These are phyloP conservation scores for Fusarium redolens DNA, from an alignment of 2,329 filamentous ascomycete genomes.

Conservation along the genomic window DNA sequence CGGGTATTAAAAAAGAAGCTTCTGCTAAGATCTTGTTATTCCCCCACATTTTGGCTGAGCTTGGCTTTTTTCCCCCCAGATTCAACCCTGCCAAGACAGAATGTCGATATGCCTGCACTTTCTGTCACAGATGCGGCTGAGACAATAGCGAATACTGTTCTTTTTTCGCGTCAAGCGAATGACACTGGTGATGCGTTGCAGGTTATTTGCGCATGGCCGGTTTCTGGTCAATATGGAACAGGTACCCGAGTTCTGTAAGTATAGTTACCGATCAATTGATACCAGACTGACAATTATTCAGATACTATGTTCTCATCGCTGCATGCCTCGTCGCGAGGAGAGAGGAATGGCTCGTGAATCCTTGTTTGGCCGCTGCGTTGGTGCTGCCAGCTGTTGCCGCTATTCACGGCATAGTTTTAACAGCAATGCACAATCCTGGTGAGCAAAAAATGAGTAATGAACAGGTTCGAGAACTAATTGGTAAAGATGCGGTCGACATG, in stretches of 20 bases:
- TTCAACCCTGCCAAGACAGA: background rate
- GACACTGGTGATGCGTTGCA: slow-evolving; percentile 41
- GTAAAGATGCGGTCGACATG: slow-evolving; percentile 71
- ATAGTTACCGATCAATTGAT: accelerated
- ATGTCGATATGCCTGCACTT: slow-evolving; percentile 23
- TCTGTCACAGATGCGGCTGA: background rate
- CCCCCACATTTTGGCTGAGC: slow-evolving; percentile 3
- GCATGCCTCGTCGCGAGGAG: slow-evolving; percentile 73
- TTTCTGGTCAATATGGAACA: slow-evolving; percentile 67
- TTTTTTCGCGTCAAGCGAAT: background rate
- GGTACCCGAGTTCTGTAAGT: slow-evolving; percentile 64
- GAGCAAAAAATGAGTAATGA: slow-evolving; percentile 33
- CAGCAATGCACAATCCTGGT: slow-evolving; percentile 69
- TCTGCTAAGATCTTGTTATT: background rate
- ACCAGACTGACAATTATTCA: slow-evolving; percentile 36
- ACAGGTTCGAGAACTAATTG: background rate
- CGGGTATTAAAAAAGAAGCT: slow-evolving; percentile 1
- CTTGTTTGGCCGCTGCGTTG: slow-evolving; percentile 71
- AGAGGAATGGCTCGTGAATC: slow-evolving; percentile 69
- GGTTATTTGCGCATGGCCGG: slow-evolving; percentile 67
- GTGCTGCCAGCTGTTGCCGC: slow-evolving; percentile 73
- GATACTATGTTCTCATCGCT: slow-evolving; percentile 73
- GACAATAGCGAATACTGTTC: background rate
- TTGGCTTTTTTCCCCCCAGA: background rate
- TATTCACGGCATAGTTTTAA: slow-evolving; percentile 71